phyloP scores from a whole-genome alignment of 1,284 basidiomycete genomes.

The Sporisorium graminicola region DNA sequence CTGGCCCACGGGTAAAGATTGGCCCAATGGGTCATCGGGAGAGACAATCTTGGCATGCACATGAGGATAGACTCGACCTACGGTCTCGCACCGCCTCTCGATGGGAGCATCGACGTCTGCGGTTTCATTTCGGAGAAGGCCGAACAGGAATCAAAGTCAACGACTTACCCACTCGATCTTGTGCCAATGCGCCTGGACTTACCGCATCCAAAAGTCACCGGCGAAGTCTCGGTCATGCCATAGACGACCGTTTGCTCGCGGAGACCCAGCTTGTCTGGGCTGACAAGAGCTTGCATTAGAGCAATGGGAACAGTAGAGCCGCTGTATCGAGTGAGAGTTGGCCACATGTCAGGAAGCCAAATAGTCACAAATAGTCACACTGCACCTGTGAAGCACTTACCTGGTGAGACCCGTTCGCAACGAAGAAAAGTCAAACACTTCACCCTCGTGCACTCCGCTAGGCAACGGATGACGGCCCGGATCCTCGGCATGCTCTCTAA shows the following conservation, averaged over 20 bases:
- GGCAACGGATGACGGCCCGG: conserved; percentile 23
- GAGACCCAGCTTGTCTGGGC: conserved; percentile 71
- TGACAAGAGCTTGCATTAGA: conserved; percentile 74
- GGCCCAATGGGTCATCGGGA: conserved; percentile 71
- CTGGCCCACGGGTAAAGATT: conserved; percentile 59
- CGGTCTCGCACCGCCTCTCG: conserved; percentile 81
- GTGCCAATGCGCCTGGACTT: conserved; percentile 9
- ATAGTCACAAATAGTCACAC: not conserved
- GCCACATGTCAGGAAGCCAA: not conserved
- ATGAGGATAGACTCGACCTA: conserved; percentile 81
- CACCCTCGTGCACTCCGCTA: conserved; percentile 36
- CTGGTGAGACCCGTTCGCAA: conserved; percentile 80
- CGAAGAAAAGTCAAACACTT: conserved; percentile 46
- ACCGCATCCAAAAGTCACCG: conserved; percentile 80
- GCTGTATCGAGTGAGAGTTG: conserved; percentile 68
- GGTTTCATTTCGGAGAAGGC: not conserved
- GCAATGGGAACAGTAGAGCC: conserved; percentile 83
- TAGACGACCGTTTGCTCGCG: conserved; percentile 78
- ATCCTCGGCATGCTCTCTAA: conserved; percentile 54
- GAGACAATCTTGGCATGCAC: conserved; percentile 81
- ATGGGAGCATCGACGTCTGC: conserved; percentile 74
- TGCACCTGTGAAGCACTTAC: conserved; percentile 18
- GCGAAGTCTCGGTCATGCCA: conserved; percentile 73
- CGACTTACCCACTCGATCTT: not conserved
- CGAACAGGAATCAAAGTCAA: not conserved